Base-by-base conservation (phyloP, 1,139 yeast species). In the Dujonia santamariae region DNA sequence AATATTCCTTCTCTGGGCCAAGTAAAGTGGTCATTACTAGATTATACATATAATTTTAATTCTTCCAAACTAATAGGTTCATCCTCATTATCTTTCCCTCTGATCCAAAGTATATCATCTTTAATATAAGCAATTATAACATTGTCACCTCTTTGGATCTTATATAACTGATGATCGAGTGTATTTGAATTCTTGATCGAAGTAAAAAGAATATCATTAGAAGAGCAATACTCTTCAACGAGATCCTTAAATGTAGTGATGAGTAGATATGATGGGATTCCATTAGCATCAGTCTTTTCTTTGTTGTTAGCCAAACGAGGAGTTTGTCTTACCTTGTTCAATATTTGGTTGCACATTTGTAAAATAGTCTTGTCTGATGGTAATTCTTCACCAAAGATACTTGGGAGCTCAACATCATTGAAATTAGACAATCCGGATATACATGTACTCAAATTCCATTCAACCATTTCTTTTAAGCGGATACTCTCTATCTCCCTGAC, bases 211-310 rank as follows among this genome's bases (percentile, higher is more conserved):
- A 65, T 56, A 14, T 53, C 50, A 19, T 56, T 43, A 6, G 46
- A 40, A 11, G 50, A 32, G 43, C 75, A 68, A 38, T 44, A 52
- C 1, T 56, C 45, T 24, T 42, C 44, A 3, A 69, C 62, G 12
- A 68, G 70, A 39, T 69, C 72, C 33, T 55, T 64, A 38, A 64
- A 69, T 1, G 66, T 47, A 3, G 65, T 58, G 36, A 53, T 39
- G 4, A 67, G 48, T 22, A 53, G 54, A 28, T 54, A 47, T 0
- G 61, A 43, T 0, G 70, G 66, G 3, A 63, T 50, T 1, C 69
- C 69, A 18, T 59, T 45, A 9, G 50, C 51, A 32, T 42, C 40
- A 2, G 29, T n/a, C n/a, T n/a, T n/a, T n/a, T n/a, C n/a, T n/a
- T n/a, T n/a, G n/a, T n/a, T n/a, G n/a, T n/a, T n/a, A n/a, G n/a